phyloP scores from a whole-genome alignment of 2,329 filamentous ascomycete species.

The Nannizziopsis arthrosporioides region DNA sequence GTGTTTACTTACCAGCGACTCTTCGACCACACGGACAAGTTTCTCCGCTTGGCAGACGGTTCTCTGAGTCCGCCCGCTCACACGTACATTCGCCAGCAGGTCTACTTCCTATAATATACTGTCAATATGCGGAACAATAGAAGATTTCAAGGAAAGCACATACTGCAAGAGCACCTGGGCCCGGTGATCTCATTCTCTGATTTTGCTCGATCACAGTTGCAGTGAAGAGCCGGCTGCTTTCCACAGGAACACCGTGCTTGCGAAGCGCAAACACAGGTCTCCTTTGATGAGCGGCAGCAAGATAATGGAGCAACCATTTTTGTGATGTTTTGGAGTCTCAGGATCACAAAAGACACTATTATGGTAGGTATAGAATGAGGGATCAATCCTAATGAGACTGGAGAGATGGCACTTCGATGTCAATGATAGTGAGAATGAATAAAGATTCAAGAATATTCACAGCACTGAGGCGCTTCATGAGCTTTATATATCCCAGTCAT shows the following conservation, averaged over 20 bases:
- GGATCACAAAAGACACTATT: neutral
- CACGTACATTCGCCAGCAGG: conserved; percentile 74
- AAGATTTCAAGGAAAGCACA: conserved; percentile 21
- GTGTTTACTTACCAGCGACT: conserved; percentile 48
- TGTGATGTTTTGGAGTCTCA: conserved; percentile 18
- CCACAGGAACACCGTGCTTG: conserved; percentile 74
- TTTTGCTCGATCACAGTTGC: conserved; percentile 66
- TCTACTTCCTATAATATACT: conserved; percentile 44
- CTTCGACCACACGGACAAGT: conserved; percentile 70
- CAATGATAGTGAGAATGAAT: neutral
- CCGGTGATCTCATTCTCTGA: conserved; percentile 64
- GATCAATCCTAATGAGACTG: too few relatives aligned
- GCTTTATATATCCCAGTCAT: conserved; percentile 3
- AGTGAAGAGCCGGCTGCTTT: conserved; percentile 73
- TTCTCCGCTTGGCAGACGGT: conserved; percentile 46
- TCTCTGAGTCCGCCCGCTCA: conserved; percentile 59
- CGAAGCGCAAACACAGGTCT: conserved; percentile 46
- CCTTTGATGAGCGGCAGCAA: conserved; percentile 49
- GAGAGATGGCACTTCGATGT: too few relatives aligned
- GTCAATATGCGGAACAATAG: neutral
- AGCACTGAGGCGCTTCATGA: neutral
- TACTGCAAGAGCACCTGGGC: conserved; percentile 70
- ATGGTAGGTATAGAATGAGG: neutral
- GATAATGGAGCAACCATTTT: conserved; percentile 40
- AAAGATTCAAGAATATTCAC: neutral